Evolutionary conservation across 805 yeast genomes (phyloP).

Genomic region (Ogataea siamensis): DNA sequence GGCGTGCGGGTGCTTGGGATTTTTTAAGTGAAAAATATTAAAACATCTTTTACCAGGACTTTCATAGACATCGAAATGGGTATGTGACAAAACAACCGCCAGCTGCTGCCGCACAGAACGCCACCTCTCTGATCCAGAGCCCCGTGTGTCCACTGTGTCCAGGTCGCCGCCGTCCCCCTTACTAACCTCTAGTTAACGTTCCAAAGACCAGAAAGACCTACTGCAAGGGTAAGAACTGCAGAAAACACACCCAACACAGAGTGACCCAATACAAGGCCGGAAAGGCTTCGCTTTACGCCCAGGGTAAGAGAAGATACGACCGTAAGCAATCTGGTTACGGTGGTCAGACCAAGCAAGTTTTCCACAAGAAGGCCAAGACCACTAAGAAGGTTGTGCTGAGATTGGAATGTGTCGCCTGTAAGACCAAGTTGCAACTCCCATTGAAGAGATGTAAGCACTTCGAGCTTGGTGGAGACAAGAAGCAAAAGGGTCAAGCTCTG

Average conservation of each 20-base stretch:
- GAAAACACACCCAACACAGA: constrained; percentile 99
- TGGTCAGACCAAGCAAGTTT: constrained; percentile 99
- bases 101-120: background rate
- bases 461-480: constrained; percentile 99
- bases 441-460: constrained; percentile 99
- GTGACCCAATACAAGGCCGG: constrained; percentile 99
- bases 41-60: constrained; percentile 8
- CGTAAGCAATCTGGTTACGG: constrained; percentile 99
- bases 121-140: too few relatives aligned
- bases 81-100: constrained; percentile 14
- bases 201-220: constrained; percentile 99
- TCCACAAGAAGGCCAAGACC: constrained; percentile 99
- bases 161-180: background rate
- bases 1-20: constrained; percentile 3
- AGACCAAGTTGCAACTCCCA: constrained; percentile 96
- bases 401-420: constrained; percentile 97
- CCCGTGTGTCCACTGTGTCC: too few relatives aligned
- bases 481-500: constrained; percentile 99
- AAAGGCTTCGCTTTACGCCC: constrained; percentile 98
- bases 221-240: constrained; percentile 99
- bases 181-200: constrained; percentile 78
- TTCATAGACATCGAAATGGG: constrained; percentile 21
- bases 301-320: constrained; percentile 99
- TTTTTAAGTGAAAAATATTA: constrained; percentile 9
- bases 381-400: constrained; percentile 99